Conservation (phyloP, 2,329 filamentous ascomycete genomes). For the Scolecobasidium constrictum region DNA sequence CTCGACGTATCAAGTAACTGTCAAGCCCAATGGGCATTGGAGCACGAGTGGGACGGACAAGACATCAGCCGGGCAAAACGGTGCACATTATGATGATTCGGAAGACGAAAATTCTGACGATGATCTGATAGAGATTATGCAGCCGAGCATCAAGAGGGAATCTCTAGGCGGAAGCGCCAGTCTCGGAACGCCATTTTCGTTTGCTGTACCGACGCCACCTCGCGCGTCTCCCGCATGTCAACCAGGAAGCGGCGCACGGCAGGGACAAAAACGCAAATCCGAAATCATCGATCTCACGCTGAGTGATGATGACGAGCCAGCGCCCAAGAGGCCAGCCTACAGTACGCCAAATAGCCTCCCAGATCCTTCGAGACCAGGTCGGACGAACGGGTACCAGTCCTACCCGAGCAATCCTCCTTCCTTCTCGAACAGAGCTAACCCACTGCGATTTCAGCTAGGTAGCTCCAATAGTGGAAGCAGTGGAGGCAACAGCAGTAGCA, state of each 20-base stretch:
- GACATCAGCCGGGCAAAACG: constrained; percentile 13
- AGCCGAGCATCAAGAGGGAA: constrained; percentile 28
- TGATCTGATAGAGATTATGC: constrained; percentile 34
- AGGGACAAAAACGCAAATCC: constrained; percentile 31
- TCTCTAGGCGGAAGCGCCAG: constrained; percentile 11
- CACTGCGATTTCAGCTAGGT: not conserved
- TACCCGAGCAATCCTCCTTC: not conserved
- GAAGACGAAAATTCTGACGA: constrained; percentile 24
- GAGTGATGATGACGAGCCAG: constrained; percentile 26
- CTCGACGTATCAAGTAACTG: constrained; percentile 72
- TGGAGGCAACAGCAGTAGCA: not conserved
- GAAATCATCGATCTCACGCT: constrained; percentile 39
- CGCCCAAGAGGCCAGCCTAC: constrained; percentile 30
- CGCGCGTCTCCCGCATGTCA: constrained; percentile 21
- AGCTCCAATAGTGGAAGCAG: not conserved
- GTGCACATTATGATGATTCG: not conserved
- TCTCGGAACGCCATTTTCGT: constrained; percentile 22
- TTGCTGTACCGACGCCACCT: constrained; percentile 30
- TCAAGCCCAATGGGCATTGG: constrained; percentile 83
- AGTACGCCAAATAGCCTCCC: constrained; percentile 24
- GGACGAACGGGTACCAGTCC: not conserved
- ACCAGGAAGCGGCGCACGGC: constrained; percentile 9
- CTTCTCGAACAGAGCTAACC: constrained; percentile 1
- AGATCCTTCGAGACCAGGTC: constrained; percentile 12
- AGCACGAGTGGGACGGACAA: constrained; percentile 29